These are phyloP conservation scores for Xylaria flabelliformis DNA, from an alignment of 495 filamentous ascomycete species.

Conservation along the genomic window DNA sequence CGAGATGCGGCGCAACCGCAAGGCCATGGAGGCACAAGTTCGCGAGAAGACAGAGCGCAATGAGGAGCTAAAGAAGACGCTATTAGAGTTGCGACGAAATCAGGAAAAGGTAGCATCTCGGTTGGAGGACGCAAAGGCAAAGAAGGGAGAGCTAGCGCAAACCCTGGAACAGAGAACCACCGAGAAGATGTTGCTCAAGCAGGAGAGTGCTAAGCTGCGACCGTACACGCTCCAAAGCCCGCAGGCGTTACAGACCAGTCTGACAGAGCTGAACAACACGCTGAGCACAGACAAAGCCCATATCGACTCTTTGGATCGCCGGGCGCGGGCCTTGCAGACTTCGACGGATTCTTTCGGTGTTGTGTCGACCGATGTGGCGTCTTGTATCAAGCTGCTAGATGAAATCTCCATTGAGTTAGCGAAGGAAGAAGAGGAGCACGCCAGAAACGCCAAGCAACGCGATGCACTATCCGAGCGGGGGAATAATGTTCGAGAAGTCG, in stretches of 20 bases:
- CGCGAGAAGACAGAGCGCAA: constrained; percentile 83
- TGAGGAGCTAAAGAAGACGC: constrained; percentile 77
- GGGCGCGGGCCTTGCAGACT: constrained; percentile 88
- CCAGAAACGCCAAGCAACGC: constrained; percentile 76
- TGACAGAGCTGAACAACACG: constrained; percentile 80
- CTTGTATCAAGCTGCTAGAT: constrained; percentile 85
- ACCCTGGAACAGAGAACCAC: constrained; percentile 83
- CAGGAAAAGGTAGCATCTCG: constrained; percentile 81
- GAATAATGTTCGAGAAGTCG: constrained; percentile 88
- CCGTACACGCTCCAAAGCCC: constrained; percentile 93
- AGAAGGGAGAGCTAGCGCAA: constrained; percentile 72
- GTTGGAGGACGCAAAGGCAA: constrained; percentile 74
- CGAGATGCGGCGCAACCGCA: constrained; percentile 77
- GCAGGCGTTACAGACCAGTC: constrained; percentile 76
- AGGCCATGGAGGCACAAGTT: constrained; percentile 77
- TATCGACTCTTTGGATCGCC: constrained; percentile 85
- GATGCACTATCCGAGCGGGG: constrained; percentile 87
- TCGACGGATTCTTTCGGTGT: constrained; percentile 86
- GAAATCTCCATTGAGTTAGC: constrained; percentile 82
- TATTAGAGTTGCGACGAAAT: constrained; percentile 76
- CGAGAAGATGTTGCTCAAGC: constrained; percentile 59
- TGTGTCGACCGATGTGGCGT: constrained; percentile 80
- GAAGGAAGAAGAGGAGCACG: constrained; percentile 88
- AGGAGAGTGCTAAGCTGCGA: constrained; percentile 85
- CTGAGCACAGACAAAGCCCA: constrained; percentile 76